A percentile compares a stretch with the other conserved stretches of the same genome.
phyloP scores from a whole-genome alignment of 2,329 filamentous ascomycete genomes.

The Ophiobolus disseminans region DNA sequence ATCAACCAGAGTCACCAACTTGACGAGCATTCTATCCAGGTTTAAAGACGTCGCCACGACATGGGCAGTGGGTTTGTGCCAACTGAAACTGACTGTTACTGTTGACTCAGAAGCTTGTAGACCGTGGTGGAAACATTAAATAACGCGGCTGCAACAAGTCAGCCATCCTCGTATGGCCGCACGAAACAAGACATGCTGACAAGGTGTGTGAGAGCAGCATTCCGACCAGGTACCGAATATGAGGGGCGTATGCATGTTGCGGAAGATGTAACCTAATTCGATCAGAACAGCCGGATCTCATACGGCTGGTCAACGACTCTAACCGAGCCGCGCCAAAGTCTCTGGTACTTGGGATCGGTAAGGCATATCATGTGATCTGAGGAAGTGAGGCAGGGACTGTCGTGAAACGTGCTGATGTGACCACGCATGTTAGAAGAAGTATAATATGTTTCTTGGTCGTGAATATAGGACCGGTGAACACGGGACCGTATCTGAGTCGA shows the following conservation, averaged over 20 bases:
- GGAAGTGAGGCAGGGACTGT: conserved; percentile 18
- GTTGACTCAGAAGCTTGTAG: too few relatives aligned
- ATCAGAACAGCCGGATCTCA: conserved; percentile 34
- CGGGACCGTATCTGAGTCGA: background rate
- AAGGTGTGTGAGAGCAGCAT: too few relatives aligned
- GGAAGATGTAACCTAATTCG: conserved; percentile 43
- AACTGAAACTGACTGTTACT: too few relatives aligned
- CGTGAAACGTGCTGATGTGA: conserved; percentile 14
- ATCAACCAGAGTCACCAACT: too few relatives aligned
- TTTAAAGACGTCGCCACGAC: too few relatives aligned
- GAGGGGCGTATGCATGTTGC: conserved; percentile 29
- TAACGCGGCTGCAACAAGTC: too few relatives aligned
- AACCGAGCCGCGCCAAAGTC: conserved; percentile 27
- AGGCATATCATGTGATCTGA: conserved; percentile 30
- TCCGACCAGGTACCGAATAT: too few relatives aligned
- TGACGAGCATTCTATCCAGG: too few relatives aligned
- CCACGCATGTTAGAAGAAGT: conserved; percentile 12
- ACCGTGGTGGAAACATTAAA: too few relatives aligned
- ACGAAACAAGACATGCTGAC: conserved; percentile 1
- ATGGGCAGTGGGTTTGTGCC: too few relatives aligned
- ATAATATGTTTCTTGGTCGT: background rate
- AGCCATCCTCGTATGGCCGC: too few relatives aligned
- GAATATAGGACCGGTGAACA: background rate
- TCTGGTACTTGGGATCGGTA: conserved; percentile 33
- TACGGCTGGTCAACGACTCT: conserved; percentile 28